Evolutionary conservation across 202 grass and related monocot species (phyloP).

Genomic region (Carex arenaria): DNA sequence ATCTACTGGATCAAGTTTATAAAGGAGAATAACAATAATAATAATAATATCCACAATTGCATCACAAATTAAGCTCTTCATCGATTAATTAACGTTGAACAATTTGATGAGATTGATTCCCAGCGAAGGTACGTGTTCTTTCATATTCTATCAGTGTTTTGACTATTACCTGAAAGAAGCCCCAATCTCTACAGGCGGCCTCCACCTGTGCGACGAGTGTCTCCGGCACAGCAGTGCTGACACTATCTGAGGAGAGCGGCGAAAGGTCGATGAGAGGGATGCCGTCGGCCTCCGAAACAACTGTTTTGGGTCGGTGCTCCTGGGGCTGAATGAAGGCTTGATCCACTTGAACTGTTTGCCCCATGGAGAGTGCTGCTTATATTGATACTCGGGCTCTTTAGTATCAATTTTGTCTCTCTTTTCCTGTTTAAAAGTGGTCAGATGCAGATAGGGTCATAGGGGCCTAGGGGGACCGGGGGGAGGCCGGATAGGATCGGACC

Average conservation of each 20-base stretch:
- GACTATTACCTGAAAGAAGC: slow-evolving; percentile 55
- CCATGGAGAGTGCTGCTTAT: slow-evolving; percentile 30
- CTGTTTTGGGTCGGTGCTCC: slow-evolving; percentile 60
- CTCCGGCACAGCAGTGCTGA: background rate
- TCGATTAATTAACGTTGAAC: background rate
- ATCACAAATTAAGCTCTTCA: background rate
- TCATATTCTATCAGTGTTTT: background rate
- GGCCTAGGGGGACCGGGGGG: too few species aligned
- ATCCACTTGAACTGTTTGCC: slow-evolving; percentile 32
- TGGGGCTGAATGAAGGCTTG: slow-evolving; percentile 66
- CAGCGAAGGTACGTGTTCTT: background rate
- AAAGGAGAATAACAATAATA: background rate
- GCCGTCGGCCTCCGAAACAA: slow-evolving; percentile 35
- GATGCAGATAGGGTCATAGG: background rate
- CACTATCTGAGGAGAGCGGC: slow-evolving; percentile 24
- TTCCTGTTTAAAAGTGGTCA: background rate
- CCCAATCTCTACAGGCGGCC: slow-evolving; percentile 60
- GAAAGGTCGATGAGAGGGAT: slow-evolving; percentile 78
- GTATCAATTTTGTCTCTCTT: background rate
- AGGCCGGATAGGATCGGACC: too few species aligned
- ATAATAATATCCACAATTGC: background rate
- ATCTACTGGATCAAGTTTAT: background rate
- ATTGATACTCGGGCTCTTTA: background rate
- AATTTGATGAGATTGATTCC: background rate
- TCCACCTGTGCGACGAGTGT: slow-evolving; percentile 50